phyloP scores from a whole-genome alignment of 768 basidiomycete species.

The Phaffia australis region DNA sequence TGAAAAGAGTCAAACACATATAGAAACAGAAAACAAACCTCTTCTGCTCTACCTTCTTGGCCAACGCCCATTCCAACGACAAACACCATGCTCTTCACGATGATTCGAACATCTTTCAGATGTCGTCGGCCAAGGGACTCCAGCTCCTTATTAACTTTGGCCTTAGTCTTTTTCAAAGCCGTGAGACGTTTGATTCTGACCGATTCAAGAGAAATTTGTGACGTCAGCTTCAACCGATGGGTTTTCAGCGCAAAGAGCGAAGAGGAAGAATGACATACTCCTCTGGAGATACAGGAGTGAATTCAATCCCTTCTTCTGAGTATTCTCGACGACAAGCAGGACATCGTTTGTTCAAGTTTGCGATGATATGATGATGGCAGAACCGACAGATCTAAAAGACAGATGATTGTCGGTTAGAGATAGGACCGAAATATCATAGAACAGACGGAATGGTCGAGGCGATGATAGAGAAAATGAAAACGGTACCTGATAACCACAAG shows the following conservation, averaged over 20 bases:
- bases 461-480: neutral
- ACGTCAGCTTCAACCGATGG: neutral
- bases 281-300: slow-evolving; percentile 86
- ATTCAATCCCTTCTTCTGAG: slow-evolving; percentile 83
- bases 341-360: slow-evolving; percentile 88
- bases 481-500: slow-evolving; percentile 89
- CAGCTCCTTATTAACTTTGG: slow-evolving; percentile 90
- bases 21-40: slow-evolving; percentile 49
- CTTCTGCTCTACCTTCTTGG: slow-evolving; percentile 66
- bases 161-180: slow-evolving; percentile 87
- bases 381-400: slow-evolving; percentile 83
- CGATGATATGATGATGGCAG: slow-evolving; percentile 97
- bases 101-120: slow-evolving; percentile 86
- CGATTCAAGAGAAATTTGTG: neutral
- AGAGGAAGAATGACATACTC: slow-evolving; percentile 55
- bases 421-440: neutral
- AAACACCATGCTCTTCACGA: slow-evolving; percentile 90
- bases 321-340: slow-evolving; percentile 91
- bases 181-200: slow-evolving; percentile 82
- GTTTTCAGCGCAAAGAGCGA: neutral
- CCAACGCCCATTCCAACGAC: slow-evolving; percentile 88
- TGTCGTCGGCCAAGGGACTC: slow-evolving; percentile 73
- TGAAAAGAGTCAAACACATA: neutral
- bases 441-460: neutral
- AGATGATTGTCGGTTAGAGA: slow-evolving; percentile 8